phyloP scores from a whole-genome alignment of 2,329 filamentous ascomycete species.

The Podosphaera aphanis region DNA sequence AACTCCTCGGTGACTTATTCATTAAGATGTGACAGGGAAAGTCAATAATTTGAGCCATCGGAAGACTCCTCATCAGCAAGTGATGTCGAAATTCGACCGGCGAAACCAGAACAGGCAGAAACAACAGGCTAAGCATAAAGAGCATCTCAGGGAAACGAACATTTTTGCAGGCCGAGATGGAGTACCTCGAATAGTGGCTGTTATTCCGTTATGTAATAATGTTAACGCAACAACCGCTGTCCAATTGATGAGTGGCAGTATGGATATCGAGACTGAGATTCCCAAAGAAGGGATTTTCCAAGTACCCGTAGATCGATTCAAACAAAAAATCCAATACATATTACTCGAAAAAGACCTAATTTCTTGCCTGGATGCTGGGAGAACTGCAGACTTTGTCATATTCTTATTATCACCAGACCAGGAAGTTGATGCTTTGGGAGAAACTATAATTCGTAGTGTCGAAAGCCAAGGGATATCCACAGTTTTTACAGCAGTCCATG shows the following conservation, averaged over 20 bases:
- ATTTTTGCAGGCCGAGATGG: conserved; percentile 74
- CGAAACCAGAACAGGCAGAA: conserved; percentile 87
- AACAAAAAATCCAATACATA: conserved; percentile 78
- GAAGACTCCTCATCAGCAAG: conserved; percentile 81
- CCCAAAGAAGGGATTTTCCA: conserved; percentile 33
- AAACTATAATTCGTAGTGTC: conserved; percentile 63
- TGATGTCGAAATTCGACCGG: conserved; percentile 92
- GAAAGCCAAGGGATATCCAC: conserved; percentile 91
- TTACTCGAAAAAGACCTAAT: conserved; percentile 50
- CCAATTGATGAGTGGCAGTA: conserved; percentile 45
- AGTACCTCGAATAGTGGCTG: conserved; percentile 66
- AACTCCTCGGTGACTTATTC: conserved; percentile 2
- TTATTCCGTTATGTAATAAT: conserved; percentile 62
- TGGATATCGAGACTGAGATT: conserved; percentile 51
- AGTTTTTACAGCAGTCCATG: conserved; percentile 64
- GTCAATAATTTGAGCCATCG: conserved; percentile 49
- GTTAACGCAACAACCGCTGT: conserved; percentile 45
- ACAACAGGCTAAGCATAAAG: conserved; percentile 60
- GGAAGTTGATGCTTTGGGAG: conserved; percentile 66
- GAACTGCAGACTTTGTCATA: conserved; percentile 75
- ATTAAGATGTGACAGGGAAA: conserved; percentile 35
- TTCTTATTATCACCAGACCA: conserved; percentile 61
- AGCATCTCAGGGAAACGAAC: conserved; percentile 54
- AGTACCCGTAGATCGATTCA: conserved; percentile 69
- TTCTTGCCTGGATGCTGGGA: conserved; percentile 61